A percentile compares a stretch with the other conserved stretches of the same genome.
Evolutionary conservation across 495 filamentous ascomycete species (phyloP).

Genomic region (Paragyromitra xinjiangensis): DNA sequence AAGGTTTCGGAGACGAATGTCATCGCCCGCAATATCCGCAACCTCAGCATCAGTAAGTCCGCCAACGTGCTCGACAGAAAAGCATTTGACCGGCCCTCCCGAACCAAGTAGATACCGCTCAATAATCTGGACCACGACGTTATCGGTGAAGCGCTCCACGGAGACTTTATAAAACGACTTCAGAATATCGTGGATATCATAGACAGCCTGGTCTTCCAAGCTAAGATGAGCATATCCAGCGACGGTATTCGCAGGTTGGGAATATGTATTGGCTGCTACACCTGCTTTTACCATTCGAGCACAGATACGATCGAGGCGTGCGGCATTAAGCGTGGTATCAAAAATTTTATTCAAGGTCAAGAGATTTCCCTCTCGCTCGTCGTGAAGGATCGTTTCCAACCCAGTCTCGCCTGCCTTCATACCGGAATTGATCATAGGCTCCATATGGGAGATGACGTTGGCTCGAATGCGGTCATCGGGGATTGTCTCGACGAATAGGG

Average conservation of each 20-base stretch:
- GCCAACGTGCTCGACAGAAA: conserved; percentile 60
- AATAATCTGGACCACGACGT: conserved; percentile 60
- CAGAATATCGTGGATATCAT: conserved; percentile 62
- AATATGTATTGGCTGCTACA: background rate
- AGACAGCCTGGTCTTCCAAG: conserved; percentile 58
- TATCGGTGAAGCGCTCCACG: conserved; percentile 61
- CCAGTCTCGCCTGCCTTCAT: conserved; percentile 39
- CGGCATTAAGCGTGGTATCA: conserved; percentile 55
- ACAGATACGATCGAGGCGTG: conserved; percentile 39
- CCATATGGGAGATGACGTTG: conserved; percentile 35
- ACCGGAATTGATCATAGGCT: conserved; percentile 28
- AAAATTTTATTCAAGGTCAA: conserved; percentile 60
- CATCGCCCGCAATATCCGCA: conserved; percentile 64
- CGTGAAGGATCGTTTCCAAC: conserved; percentile 53
- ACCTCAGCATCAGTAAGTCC: conserved; percentile 59
- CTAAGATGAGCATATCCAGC: conserved; percentile 43
- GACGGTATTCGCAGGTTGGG: background rate
- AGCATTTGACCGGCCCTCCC: conserved; percentile 54
- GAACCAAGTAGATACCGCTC: conserved; percentile 58
- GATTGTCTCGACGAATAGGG: conserved; percentile 20
- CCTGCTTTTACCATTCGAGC: conserved; percentile 32
- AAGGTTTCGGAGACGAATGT: conserved; percentile 51
- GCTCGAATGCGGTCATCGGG: conserved; percentile 35
- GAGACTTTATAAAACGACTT: conserved; percentile 62
- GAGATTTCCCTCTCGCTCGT: conserved; percentile 58